Evolutionary conservation across 148 eudicot species (phyloP).

Genomic region (Selenicereus undatus): DNA sequence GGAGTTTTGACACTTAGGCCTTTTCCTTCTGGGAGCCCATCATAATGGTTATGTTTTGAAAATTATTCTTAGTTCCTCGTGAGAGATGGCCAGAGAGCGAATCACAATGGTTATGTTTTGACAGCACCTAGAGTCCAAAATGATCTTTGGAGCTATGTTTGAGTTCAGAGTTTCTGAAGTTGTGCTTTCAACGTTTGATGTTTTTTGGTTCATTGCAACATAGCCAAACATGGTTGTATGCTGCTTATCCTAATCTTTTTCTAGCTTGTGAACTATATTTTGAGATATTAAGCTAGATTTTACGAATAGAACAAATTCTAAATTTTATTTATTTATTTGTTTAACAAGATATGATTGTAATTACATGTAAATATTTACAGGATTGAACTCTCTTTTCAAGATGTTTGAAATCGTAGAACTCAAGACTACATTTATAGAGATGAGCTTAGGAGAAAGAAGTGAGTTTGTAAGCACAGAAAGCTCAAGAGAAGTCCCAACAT

Average conservation of each 20-base stretch:
- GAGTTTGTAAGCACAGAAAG: constrained; percentile 1
- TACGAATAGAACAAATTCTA: no score
- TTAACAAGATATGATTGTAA: no score
- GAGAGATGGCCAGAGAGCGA: constrained; percentile 52
- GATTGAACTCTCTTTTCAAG: no score
- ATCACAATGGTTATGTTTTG: constrained; percentile 80
- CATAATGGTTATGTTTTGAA: no score
- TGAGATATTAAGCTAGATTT: no score
- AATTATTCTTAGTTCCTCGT: constrained; percentile 47
- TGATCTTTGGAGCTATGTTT: constrained; percentile 49
- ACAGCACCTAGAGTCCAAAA: constrained; percentile 64
- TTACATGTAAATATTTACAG: no score
- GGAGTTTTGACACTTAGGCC: constrained; percentile 62
- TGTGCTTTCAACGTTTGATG: constrained; percentile 26
- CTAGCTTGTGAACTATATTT: no score
- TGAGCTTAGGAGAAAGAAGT: constrained; percentile 14
- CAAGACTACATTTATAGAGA: constrained; percentile 12
- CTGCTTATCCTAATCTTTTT: no score
- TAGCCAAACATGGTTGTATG: constrained; percentile 76
- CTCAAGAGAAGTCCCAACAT: constrained; percentile 25
- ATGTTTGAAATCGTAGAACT: no score
- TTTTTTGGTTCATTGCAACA: constrained; percentile 54
- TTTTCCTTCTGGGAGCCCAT: constrained; percentile 52
- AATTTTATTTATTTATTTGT: no score
- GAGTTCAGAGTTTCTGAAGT: constrained; percentile 25